Conservation (phyloP, 208 protist genomes). For the Trichomonas vaginalis region DNA sequence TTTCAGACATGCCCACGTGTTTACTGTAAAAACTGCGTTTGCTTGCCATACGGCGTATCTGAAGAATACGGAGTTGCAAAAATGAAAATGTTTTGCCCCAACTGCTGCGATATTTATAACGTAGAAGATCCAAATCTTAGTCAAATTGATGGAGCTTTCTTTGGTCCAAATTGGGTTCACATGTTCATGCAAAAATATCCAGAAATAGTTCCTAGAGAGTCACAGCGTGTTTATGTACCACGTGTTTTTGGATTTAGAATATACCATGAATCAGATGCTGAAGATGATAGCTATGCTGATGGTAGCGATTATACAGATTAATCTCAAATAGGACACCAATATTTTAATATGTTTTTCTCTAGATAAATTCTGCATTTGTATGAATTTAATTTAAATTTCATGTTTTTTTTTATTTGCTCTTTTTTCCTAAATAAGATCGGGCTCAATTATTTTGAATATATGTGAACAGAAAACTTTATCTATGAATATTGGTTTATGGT, state of each 20-base stretch:
- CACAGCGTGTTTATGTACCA: not conserved
- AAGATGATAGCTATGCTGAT: not conserved
- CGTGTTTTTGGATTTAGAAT: not conserved
- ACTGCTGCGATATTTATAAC: not conserved
- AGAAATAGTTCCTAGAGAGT: not conserved
- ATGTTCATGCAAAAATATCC: not conserved
- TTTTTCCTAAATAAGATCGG: too few species aligned
- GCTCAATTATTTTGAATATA: too few species aligned
- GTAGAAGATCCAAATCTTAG: not conserved
- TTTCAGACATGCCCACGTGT: not conserved
- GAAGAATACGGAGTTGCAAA: not conserved
- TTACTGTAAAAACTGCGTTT: not conserved
- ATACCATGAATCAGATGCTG: not conserved
- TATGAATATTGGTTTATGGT: too few species aligned
- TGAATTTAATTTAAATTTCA: too few species aligned
- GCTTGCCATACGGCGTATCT: not conserved
- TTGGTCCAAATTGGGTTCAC: not conserved
- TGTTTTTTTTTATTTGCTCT: too few species aligned
- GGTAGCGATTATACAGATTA: not conserved
- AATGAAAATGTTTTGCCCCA: not conserved
- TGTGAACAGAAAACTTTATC: too few species aligned
- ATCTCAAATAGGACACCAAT: too few species aligned
- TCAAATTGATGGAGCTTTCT: not conserved
- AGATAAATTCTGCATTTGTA: too few species aligned
- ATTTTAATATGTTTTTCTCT: too few species aligned